Percentiles rank a stretch among this genome's conserved stretches.
phyloP scores from a whole-genome alignment of 2,329 filamentous ascomycete genomes.

The Colletotrichum orbiculare region DNA sequence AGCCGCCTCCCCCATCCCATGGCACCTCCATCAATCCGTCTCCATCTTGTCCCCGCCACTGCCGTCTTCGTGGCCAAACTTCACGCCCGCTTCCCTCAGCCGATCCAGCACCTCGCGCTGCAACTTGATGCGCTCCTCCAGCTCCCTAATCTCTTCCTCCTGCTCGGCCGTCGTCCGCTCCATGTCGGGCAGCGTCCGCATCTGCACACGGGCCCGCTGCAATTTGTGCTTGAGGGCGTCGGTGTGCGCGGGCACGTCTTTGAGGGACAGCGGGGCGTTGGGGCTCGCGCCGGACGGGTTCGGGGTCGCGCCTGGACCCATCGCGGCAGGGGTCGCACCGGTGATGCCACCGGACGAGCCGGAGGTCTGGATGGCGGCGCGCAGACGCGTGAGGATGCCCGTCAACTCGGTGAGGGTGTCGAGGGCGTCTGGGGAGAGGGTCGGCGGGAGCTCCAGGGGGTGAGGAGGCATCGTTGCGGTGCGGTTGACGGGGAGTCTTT shows the following conservation, averaged over 20 bases:
- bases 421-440: slow-evolving; percentile 83
- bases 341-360: slow-evolving; percentile 50
- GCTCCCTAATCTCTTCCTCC: slow-evolving; percentile 73
- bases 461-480: slow-evolving; percentile 40
- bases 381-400: slow-evolving; percentile 79
- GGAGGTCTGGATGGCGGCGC: slow-evolving; percentile 58
- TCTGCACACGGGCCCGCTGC: slow-evolving; percentile 77
- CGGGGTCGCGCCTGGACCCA: slow-evolving; percentile 42
- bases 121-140: slow-evolving; percentile 71
- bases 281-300: slow-evolving; percentile 47
- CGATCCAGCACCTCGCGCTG: slow-evolving; percentile 69
- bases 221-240: slow-evolving; percentile 86
- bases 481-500: background rate
- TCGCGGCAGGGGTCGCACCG: slow-evolving; percentile 49
- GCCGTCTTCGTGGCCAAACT: slow-evolving; percentile 50
- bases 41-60: slow-evolving; percentile 56
- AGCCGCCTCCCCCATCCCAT: background rate
- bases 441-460: slow-evolving; percentile 65
- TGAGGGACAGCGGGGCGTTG: slow-evolving; percentile 59
- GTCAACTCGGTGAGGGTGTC: slow-evolving; percentile 87
- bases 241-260: slow-evolving; percentile 83
- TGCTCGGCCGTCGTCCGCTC: slow-evolving; percentile 74
- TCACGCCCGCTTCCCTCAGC: slow-evolving; percentile 62
- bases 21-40: slow-evolving; percentile 37
- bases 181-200: slow-evolving; percentile 77